Evolutionary conservation across 139 green algal species (phyloP).

Genomic region (Chlorella sp.): DNA sequence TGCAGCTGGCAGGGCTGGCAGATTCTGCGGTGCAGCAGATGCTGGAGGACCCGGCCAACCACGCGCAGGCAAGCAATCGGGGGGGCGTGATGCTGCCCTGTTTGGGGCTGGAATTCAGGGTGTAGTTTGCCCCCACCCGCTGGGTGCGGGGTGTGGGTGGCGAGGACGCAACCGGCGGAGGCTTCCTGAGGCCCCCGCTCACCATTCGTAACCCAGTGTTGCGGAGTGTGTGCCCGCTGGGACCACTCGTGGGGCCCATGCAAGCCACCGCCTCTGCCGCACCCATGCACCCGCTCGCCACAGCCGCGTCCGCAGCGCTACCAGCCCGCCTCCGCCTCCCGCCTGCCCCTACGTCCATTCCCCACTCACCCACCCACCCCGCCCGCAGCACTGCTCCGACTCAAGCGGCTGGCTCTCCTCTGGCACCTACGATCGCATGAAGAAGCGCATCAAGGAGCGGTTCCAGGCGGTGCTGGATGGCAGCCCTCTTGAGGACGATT

Average conservation of each 20-base stretch:
- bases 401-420: conserved; percentile 26
- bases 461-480: conserved; percentile 24
- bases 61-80: background rate
- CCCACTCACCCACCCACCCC: background rate
- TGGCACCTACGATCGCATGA: background rate
- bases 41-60: conserved; percentile 23
- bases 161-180: too few species aligned
- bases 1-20: conserved; percentile 7
- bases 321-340: background rate
- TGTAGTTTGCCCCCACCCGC: too few species aligned
- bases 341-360: background rate
- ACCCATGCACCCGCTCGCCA: too few species aligned
- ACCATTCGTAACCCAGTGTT: too few species aligned
- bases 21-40: conserved; percentile 2
- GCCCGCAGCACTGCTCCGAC: conserved; percentile 32
- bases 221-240: too few species aligned
- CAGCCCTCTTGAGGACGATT: background rate
- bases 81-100: too few species aligned
- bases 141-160: too few species aligned
- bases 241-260: background rate
- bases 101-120: too few species aligned
- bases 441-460: conserved; percentile 29
- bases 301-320: too few species aligned
- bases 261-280: background rate
- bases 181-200: too few species aligned